phyloP scores from a whole-genome alignment of 225 moss, liverwort and hornwort species.

The Straminergon stramineum region DNA sequence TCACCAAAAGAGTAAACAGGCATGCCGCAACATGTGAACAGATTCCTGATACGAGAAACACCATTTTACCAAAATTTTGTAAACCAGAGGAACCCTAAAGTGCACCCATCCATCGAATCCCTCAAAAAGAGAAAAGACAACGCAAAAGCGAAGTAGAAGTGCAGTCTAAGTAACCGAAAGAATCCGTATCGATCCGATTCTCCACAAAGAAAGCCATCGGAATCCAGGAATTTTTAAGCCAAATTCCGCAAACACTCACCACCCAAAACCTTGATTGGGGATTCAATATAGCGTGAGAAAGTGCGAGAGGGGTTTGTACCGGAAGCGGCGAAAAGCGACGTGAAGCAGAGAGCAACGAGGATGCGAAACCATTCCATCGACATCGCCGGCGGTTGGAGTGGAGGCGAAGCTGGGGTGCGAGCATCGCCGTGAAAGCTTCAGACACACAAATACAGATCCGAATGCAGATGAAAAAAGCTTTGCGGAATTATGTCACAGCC shows the following conservation, averaged over 20 bases:
- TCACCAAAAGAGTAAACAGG: neutral
- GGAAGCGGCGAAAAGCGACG: constrained; percentile 4
- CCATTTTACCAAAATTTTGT: neutral
- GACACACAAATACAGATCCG: neutral
- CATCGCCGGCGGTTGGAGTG: neutral
- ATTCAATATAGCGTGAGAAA: neutral
- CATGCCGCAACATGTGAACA: neutral
- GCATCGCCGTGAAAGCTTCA: neutral
- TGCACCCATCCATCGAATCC: neutral
- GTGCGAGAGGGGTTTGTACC: neutral
- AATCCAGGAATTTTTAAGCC: neutral
- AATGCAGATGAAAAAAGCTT: neutral
- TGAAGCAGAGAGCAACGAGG: constrained; percentile 6
- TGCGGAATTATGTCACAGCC: neutral
- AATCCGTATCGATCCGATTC: neutral
- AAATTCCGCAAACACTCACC: neutral
- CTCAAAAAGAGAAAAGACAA: neutral
- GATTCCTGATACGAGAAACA: neutral
- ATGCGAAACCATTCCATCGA: constrained; percentile 10
- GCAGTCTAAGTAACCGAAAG: neutral
- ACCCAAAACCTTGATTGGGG: neutral
- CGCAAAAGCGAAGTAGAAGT: neutral
- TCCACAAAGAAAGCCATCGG: neutral
- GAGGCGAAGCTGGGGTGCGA: neutral
- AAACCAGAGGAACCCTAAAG: constrained; percentile 4